phyloP scores from a whole-genome alignment of 2,329 filamentous ascomycete genomes.

The Diaporthe velutina region DNA sequence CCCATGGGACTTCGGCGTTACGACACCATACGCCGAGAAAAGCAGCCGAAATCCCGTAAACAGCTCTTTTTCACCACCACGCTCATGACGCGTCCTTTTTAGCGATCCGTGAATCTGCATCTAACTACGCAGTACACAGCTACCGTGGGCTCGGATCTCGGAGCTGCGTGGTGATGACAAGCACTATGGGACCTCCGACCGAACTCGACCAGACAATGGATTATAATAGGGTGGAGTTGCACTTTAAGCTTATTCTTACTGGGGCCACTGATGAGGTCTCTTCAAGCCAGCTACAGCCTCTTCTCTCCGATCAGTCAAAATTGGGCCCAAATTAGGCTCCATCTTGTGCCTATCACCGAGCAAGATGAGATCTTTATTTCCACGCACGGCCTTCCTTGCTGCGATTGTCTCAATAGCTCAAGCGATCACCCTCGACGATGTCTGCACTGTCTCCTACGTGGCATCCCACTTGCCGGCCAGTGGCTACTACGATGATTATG shows the following conservation, averaged over 20 bases:
- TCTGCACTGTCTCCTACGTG: slow-evolving; percentile 59
- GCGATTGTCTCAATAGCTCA: slow-evolving; percentile 31
- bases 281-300: neutral
- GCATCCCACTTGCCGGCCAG: slow-evolving; percentile 53
- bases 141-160: neutral
- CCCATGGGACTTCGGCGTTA: neutral
- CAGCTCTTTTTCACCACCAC: neutral
- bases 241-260: neutral
- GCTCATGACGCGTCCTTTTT: neutral
- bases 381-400: slow-evolving; percentile 39
- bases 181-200: neutral
- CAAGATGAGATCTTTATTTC: slow-evolving; percentile 40
- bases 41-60: neutral
- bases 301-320: neutral
- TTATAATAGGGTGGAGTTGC: neutral
- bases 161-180: neutral
- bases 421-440: slow-evolving; percentile 51
- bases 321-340: no score
- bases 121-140: neutral
- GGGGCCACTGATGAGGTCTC: neutral
- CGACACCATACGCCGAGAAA: neutral
- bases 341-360: neutral
- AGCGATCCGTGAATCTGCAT: neutral
- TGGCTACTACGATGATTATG: slow-evolving; percentile 29
- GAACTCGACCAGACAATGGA: neutral